Base-by-base conservation (phyloP, 495 filamentous ascomycete species). In the Extremus antarcticus region DNA sequence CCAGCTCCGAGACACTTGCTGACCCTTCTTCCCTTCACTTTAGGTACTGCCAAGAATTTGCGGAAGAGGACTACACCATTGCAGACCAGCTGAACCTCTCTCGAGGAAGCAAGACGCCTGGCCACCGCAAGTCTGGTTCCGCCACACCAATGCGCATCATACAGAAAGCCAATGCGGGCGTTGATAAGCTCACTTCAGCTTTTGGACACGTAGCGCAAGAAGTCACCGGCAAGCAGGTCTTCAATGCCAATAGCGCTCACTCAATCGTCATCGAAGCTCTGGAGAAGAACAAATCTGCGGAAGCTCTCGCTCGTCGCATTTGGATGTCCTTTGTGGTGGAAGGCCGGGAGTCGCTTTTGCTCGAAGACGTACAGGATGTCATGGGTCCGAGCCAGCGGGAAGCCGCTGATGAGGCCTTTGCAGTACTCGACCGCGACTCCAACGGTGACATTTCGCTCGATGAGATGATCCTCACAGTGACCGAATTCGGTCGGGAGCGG, bases 261-360 rank as follows among this genome's bases (percentile, higher is more conserved):
- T 90, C 88, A 1, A 79, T 95, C 47, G 88, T 96, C 2, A 74
- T 94, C 10, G 80, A 94, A 60, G 92, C 91, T 1, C 75, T 98
- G 51, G 90, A 94, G 65, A 89, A 86, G 62, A 81, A 80, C 40
- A 74, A 76, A 39, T 86, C 85, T 21, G 85, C 89, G 2, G 91
- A 95, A 70, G 92, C 91, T 23, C 71, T 98, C 56, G 92, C 90
- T 4, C 84, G 81, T 58, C 83, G 92, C 66, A 81, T 98, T 55
- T 98, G 92, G 92, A 95, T 95, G 88, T 95, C 89, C 1, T 96
- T 96, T 65, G 92, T 96, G 11, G 80, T 90, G 16, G 90, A 96
- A 68, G 91, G 87, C 45, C 81, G 82, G 41, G 85, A 94, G 40
- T 72, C 85, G 7, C 74, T 98, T 24, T 90, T 76, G 57, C 66